These are phyloP conservation scores for Chamaecrista fasciculata DNA, from an alignment of 306 rosid genomes.

Conservation along the genomic window DNA sequence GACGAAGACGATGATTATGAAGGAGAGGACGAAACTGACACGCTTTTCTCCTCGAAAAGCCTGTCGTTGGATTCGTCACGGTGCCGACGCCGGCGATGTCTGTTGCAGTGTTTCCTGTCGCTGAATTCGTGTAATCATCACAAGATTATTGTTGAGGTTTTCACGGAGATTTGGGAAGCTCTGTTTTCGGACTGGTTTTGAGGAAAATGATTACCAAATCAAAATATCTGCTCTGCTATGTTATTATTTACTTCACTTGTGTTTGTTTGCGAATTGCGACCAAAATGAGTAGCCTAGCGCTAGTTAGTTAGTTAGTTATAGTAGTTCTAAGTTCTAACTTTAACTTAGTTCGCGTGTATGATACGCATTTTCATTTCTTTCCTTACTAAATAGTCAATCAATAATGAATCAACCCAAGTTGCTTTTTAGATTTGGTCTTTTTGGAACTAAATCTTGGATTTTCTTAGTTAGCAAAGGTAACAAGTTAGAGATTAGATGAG, in stretches of 20 bases:
- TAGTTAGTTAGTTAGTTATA: no score
- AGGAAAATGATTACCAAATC: neutral
- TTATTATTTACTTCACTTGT: no score
- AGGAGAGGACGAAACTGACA: constrained; percentile 44
- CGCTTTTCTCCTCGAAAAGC: constrained; percentile 73
- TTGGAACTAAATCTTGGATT: neutral
- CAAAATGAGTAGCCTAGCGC: no score
- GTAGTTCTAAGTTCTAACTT: constrained; percentile 35
- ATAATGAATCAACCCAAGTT: no score
- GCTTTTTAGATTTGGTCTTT: no score
- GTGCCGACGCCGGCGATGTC: constrained; percentile 42
- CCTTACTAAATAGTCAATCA: constrained; percentile 17
- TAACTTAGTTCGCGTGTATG: constrained; percentile 34
- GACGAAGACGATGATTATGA: no score
- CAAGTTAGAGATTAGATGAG: no score
- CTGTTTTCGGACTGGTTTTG: constrained; percentile 68
- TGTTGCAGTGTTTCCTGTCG: constrained; percentile 81
- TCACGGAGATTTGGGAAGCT: constrained; percentile 92
- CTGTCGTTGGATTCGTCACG: constrained; percentile 77
- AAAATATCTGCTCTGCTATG: no score
- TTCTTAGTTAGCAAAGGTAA: no score
- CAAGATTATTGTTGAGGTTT: constrained; percentile 73
- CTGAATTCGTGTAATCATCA: constrained; percentile 76
- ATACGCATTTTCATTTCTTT: constrained; percentile 44
- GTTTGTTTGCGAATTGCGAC: constrained; percentile 29